phyloP scores from a whole-genome alignment of 495 filamentous ascomycete genomes.

The Usnea hakonensis region DNA sequence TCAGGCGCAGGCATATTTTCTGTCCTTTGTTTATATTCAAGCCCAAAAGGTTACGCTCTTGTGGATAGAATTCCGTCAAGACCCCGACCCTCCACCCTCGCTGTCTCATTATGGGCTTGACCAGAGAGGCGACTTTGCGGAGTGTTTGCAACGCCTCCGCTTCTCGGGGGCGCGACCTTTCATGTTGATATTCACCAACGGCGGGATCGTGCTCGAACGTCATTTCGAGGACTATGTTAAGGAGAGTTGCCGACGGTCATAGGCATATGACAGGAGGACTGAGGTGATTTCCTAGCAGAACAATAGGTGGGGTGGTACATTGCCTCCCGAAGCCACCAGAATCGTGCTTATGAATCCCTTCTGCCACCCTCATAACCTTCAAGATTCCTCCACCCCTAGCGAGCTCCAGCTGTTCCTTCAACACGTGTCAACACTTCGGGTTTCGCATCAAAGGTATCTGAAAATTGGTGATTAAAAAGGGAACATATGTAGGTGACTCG shows the following conservation, averaged over 20 bases:
- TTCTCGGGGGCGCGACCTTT: conserved; percentile 60
- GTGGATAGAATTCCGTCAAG: conserved; percentile 79
- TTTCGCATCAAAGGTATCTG: not conserved
- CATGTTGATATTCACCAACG: conserved; percentile 70
- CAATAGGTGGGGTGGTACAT: not conserved
- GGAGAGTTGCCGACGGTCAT: not conserved
- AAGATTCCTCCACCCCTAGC: not conserved
- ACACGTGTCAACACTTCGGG: not conserved
- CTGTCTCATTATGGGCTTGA: conserved; percentile 93
- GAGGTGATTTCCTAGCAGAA: not conserved
- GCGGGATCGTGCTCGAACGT: conserved; percentile 54
- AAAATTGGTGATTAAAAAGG: not conserved
- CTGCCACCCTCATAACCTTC: not conserved
- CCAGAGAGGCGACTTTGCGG: conserved; percentile 75
- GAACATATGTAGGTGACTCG: not conserved
- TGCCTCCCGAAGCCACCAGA: not conserved
- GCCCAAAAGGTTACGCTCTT: conserved; percentile 66
- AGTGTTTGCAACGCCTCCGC: conserved; percentile 76
- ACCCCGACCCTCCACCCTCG: conserved; percentile 71
- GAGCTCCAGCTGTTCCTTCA: not conserved
- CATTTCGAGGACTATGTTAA: conserved; percentile 3
- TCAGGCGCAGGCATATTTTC: conserved; percentile 76
- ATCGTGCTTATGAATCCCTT: not conserved
- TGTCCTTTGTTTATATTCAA: conserved; percentile 70
- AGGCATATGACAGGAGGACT: not conserved